Evolutionary conservation across 306 rosid species (phyloP), one percentile per base, ranked within the genome.

Genomic region (Delonix regia): DNA sequence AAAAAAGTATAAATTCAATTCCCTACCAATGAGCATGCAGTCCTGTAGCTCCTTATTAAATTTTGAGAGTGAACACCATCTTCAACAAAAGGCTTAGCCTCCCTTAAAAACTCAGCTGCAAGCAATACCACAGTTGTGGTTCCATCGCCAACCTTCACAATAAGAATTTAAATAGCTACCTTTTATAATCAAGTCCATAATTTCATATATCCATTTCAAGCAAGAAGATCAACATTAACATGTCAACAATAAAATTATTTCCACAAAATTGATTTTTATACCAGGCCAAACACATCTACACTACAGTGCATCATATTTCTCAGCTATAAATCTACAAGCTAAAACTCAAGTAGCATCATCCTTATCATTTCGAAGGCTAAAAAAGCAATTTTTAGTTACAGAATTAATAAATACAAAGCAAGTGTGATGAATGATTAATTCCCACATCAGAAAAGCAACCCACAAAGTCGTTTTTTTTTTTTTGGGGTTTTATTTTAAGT

Each of bases 51-150:
- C 69, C 91, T 71, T 45, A 94, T 94, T 82, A 94, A 84, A 86
- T 86, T 92, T 81, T 94, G 97, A 7, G 98, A 83, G 82, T 94
- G 98, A 79, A 94, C 96, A 27, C 97, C 92, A 10, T 94, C 98
- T 87, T 94, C 98, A 39, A 94, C 82, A 49, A 94, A 94, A 64
- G 98, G 98, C 81, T 94, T 94, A 33, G 98, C 98, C 84, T 94
- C 97, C 81, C 73, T 94, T 75, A 94, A 71, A 80, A 94, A 94
- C 85, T 94, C 98, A 12, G 92, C 94, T 7, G 98, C 98, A 49
- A 94, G 94, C 81, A 94, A 86, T 53, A 94, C 98, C 24, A 94
- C 98, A 25, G 98, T 94, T 19, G 98, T 94, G 74, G 98, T 94
- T 59, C 98, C 98, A 86, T 94, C 98, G 51, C 98, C 98, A 83